These are phyloP conservation scores for Rhodosporidiobolus odoratus DNA, from an alignment of 768 basidiomycete genomes.

Conservation along the genomic window DNA sequence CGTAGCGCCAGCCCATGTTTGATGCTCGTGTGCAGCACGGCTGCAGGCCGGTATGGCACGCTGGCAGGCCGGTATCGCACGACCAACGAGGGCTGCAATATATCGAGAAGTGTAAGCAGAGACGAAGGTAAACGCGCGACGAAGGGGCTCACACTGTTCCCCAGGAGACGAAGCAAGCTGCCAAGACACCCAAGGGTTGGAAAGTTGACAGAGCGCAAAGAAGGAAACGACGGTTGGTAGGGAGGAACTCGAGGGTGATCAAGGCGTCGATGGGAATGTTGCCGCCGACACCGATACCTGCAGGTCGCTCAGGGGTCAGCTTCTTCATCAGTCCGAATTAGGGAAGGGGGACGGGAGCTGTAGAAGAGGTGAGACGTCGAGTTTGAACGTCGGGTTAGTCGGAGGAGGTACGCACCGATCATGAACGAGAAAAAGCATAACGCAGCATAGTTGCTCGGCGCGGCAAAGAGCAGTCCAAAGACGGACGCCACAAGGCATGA, in stretches of 20 bases:
- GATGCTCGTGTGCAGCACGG: slow-evolving; percentile 45
- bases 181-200: slow-evolving; percentile 50
- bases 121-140: no score
- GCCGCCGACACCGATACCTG: slow-evolving; percentile 46
- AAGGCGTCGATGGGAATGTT: slow-evolving; percentile 51
- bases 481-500: slow-evolving; percentile 46
- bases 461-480: slow-evolving; percentile 47
- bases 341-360: no score
- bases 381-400: no score
- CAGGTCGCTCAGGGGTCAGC: no score
- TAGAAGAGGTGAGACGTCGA: no score
- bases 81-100: slow-evolving; percentile 36
- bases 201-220: slow-evolving; percentile 46
- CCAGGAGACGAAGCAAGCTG: slow-evolving; percentile 7
- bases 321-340: no score
- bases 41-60: slow-evolving; percentile 28
- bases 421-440: slow-evolving; percentile 46
- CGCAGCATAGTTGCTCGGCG: slow-evolving; percentile 47
- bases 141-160: background rate
- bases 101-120: no score
- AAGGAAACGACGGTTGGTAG: slow-evolving; percentile 37
- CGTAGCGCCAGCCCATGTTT: slow-evolving; percentile 50
- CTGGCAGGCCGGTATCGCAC: slow-evolving; percentile 16
- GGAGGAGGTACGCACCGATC: background rate
- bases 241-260: slow-evolving; percentile 49